Evolutionary conservation across 805 yeast species (phyloP).

Genomic region (Ogataea pini): DNA sequence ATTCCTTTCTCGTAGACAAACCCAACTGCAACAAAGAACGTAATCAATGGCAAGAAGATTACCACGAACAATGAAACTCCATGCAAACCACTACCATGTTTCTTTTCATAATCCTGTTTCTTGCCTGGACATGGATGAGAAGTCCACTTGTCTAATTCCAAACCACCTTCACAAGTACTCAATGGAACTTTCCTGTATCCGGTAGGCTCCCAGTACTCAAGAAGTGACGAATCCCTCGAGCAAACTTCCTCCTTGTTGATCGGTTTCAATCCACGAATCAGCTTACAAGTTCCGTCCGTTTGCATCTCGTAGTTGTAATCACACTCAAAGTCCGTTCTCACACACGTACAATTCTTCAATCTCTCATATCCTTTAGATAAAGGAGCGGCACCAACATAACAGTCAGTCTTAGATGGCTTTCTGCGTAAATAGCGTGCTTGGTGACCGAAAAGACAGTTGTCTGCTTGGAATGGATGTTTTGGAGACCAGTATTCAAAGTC

Average conservation of each 20-base stretch:
- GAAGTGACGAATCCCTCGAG: conserved; percentile 46
- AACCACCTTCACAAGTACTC: conserved; percentile 84
- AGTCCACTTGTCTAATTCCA: conserved; percentile 62
- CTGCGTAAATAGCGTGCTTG: conserved; percentile 60
- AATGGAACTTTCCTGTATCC: conserved; percentile 88
- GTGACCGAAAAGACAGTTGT: conserved; percentile 71
- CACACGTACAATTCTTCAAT: conserved; percentile 73
- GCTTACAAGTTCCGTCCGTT: conserved; percentile 78
- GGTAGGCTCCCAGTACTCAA: conserved; percentile 83
- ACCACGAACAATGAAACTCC: conserved; percentile 56
- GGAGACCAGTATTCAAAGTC: conserved; percentile 72
- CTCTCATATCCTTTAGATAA: conserved; percentile 57
- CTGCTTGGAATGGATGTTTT: conserved; percentile 50
- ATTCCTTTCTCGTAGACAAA: conserved; percentile 81
- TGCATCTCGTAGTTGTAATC: conserved; percentile 79
- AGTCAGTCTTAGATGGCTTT: conserved; percentile 54
- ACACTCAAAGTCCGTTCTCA: conserved; percentile 89
- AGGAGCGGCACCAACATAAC: conserved; percentile 71
- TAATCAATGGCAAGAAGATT: conserved; percentile 56
- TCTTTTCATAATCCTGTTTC: conserved; percentile 54
- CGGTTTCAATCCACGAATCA: conserved; percentile 73
- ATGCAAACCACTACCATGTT: conserved; percentile 51
- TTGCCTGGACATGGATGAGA: conserved; percentile 88
- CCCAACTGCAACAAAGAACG: conserved; percentile 55
- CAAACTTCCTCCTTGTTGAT: conserved; percentile 66